Conservation (phyloP, 2,329 filamentous ascomycete genomes). For the Xylariales sp. region DNA sequence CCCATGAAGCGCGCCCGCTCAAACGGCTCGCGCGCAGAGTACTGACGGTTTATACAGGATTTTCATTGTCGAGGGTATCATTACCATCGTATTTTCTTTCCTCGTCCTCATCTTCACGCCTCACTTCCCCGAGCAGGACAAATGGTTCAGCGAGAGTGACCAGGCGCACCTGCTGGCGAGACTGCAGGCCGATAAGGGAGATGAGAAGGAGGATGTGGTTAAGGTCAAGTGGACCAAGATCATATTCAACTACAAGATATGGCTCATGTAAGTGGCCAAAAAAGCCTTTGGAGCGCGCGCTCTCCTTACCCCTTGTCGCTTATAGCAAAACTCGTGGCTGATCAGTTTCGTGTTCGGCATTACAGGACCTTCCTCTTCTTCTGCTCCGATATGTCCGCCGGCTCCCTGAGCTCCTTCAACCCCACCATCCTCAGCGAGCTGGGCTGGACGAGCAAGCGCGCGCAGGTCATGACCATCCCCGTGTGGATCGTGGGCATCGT, state of each 20-base stretch:
- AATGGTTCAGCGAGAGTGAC: slow-evolving; percentile 2
- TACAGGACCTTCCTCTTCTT: slow-evolving; percentile 6
- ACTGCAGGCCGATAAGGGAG: slow-evolving; percentile 4
- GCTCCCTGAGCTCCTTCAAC: slow-evolving; percentile 6
- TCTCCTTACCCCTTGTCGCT: too few species aligned
- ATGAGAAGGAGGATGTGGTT: slow-evolving; percentile 1
- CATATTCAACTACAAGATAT: slow-evolving; percentile 5
- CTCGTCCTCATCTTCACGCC: slow-evolving; percentile 5
- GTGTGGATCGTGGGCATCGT: slow-evolving; percentile 6
- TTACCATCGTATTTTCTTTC: slow-evolving; percentile 2
- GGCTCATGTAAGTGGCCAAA: slow-evolving; percentile 4
- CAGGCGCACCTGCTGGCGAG: slow-evolving; percentile 3
- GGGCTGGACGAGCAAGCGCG: slow-evolving; percentile 3
- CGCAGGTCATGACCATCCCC: slow-evolving; percentile 6
- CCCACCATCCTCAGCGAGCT: slow-evolving; percentile 6
- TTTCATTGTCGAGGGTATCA: slow-evolving; percentile 2
- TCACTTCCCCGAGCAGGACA: slow-evolving; percentile 5
- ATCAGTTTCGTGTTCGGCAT: too few species aligned
- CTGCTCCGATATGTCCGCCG: slow-evolving; percentile 6
- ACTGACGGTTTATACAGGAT: too few species aligned
- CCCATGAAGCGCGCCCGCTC: not conserved
- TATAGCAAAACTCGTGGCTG: too few species aligned
- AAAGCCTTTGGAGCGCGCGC: too few species aligned
- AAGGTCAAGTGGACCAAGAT: slow-evolving; percentile 5
- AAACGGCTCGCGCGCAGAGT: too few species aligned